These are phyloP conservation scores for Handroanthus guayacan DNA, from an alignment of 257 asterid genomes.

Conservation along the genomic window DNA sequence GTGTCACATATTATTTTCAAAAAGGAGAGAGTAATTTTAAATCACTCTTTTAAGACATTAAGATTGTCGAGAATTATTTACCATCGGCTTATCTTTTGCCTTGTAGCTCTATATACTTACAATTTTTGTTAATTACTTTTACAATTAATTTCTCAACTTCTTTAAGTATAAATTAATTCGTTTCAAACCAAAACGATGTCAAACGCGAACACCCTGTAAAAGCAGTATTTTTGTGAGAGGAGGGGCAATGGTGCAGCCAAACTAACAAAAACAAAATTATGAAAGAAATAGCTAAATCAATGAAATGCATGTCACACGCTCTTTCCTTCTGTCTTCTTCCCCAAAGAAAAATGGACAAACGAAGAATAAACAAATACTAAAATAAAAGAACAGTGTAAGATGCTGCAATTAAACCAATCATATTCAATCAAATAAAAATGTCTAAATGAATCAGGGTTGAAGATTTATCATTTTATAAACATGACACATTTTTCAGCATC, in stretches of 20 bases:
- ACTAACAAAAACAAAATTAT: not conserved
- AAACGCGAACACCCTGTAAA: no score
- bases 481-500: constrained; percentile 27
- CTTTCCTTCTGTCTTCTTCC: not conserved
- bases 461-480: constrained; percentile 2
- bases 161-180: no score
- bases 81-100: no score
- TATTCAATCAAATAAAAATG: constrained; percentile 29
- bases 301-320: not conserved
- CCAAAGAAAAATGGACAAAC: not conserved
- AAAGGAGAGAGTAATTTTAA: no score
- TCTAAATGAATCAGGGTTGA: constrained; percentile 29
- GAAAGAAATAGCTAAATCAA: not conserved
- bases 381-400: not conserved
- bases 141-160: no score
- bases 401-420: constrained; percentile 2
- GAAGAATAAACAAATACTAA: not conserved
- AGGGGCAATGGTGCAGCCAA: not conserved
- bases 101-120: no score
- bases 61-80: no score
- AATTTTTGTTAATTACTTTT: no score
- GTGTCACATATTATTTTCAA: no score
- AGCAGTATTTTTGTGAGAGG: not conserved
- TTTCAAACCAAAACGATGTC: no score
- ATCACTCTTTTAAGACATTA: no score